Percentiles rank a stretch among this genome's conserved stretches.
Evolutionary conservation across 2,329 filamentous ascomycete species (phyloP).

Genomic region (Xylaria sp.): DNA sequence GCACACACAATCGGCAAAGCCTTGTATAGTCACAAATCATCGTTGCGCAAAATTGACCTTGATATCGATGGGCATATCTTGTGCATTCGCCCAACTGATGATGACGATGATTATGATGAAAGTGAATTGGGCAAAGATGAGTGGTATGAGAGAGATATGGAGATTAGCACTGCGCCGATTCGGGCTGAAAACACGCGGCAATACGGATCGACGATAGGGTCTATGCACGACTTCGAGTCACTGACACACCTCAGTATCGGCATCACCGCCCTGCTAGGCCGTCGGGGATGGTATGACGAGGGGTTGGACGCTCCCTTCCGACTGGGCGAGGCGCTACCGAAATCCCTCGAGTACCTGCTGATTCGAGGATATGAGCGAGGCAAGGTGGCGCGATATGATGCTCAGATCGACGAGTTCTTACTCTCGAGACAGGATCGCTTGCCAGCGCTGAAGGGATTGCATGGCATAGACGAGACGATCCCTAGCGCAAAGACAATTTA

Average conservation of each 20-base stretch:
- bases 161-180: constrained; percentile 13
- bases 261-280: constrained; percentile 17
- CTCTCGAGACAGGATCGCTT: constrained; percentile 3
- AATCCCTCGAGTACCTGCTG: constrained; percentile 21
- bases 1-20: constrained; percentile 18
- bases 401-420: constrained; percentile 22
- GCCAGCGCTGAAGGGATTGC: constrained; percentile 21
- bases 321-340: constrained; percentile 21
- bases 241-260: constrained; percentile 27
- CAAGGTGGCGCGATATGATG: constrained; percentile 3
- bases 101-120: neutral
- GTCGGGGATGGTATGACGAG: neutral
- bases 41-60: constrained; percentile 25
- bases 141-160: constrained; percentile 18
- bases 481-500: constrained; percentile 12
- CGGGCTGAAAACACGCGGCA: constrained; percentile 5
- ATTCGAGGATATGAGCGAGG: constrained; percentile 26
- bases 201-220: constrained; percentile 22
- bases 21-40: constrained; percentile 19
- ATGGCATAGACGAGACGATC: constrained; percentile 22
- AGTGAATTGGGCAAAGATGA: neutral
- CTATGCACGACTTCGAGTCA: constrained; percentile 30
- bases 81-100: too few species aligned
- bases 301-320: constrained; percentile 15
- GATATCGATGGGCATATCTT: constrained; percentile 25